Evolutionary conservation across 2,329 filamentous ascomycete genomes (phyloP).

Genomic region (Lachnellula subtilissima): DNA sequence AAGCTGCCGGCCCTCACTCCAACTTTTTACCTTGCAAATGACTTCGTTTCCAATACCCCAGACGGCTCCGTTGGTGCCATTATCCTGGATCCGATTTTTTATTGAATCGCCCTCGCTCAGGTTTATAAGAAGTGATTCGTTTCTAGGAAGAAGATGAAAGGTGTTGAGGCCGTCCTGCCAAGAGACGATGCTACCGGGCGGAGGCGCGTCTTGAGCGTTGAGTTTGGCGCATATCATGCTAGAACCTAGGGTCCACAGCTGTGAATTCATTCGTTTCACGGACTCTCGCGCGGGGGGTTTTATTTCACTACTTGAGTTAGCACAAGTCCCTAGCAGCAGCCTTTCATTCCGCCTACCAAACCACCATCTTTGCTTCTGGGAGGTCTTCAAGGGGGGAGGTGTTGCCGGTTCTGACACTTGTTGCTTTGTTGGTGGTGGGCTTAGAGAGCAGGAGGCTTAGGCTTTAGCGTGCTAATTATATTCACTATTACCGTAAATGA

Average conservation of each 20-base stretch:
- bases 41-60: constrained; percentile 7
- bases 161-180: constrained; percentile 7
- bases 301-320: constrained; percentile 7
- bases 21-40: constrained; percentile 14
- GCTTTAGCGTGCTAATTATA: too few species aligned
- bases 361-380: too few species aligned
- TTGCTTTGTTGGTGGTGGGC: too few species aligned
- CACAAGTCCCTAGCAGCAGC: not conserved
- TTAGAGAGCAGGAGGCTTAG: too few species aligned
- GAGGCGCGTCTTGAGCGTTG: not conserved
- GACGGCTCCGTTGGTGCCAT: constrained; percentile 1
- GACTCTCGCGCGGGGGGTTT: constrained; percentile 7
- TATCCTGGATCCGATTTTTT: constrained; percentile 4
- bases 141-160: constrained; percentile 1
- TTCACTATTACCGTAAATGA: too few species aligned
- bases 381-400: too few species aligned
- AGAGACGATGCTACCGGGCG: constrained; percentile 4
- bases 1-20: constrained; percentile 7
- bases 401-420: too few species aligned
- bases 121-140: not conserved
- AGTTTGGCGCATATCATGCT: constrained; percentile 12
- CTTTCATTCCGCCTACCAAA: too few species aligned
- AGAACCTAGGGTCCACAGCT: constrained; percentile 10
- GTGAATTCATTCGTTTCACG: constrained; percentile 3
- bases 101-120: not conserved